Evolutionary conservation across 2,329 filamentous ascomycete genomes (phyloP), one percentile per base, ranked within the genome.

Genomic region (Aspergillus nomiae): DNA sequence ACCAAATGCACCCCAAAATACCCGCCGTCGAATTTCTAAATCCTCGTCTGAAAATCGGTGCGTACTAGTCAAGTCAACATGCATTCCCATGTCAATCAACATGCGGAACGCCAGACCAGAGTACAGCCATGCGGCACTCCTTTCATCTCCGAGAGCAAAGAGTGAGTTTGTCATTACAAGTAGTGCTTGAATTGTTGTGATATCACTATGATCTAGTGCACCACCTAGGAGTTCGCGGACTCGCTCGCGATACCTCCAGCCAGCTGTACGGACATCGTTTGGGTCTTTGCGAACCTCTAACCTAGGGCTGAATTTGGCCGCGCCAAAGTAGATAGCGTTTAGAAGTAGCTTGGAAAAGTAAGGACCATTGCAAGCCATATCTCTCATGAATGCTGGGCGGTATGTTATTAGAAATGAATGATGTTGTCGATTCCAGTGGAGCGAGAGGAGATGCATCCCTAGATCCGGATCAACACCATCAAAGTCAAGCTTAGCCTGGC

Each of bases 181-280:
- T 32, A 87, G 67, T 0, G 83, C 85, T 65, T 85, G 83, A 1
- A 86, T 84, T 0, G 85, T 86, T 0, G 84, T 85, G 11, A 87
- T 82, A 3, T 82, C 78, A 59, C 83, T 85, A 10, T 75, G 75
- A 48, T 85, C 83, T 1, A 85, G 69, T 2, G 78, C 78, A 21
- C 75, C 73, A 5, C 80, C 80, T 0, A 87, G 77, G 0, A 87
- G 69, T 46, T 83, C 79, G 9, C 76, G 74, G 0, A 84, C 79
- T 24, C 84, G 76, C 65, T 81, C 70, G 4, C 81, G 77, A 63
- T 82, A 86, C 8, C 69, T 72, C 81, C 81, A 83, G 3, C 83
- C 83, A 2, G 83, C 80, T 1, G 81, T 85, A 1, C 80, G 74
- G 0, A 76, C 80, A 67, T 86, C 83, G 10, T 78, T 71, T 0